Base-by-base conservation (phyloP, 139 green algal species). In the Auxenochlorella pyrenoidosa region DNA sequence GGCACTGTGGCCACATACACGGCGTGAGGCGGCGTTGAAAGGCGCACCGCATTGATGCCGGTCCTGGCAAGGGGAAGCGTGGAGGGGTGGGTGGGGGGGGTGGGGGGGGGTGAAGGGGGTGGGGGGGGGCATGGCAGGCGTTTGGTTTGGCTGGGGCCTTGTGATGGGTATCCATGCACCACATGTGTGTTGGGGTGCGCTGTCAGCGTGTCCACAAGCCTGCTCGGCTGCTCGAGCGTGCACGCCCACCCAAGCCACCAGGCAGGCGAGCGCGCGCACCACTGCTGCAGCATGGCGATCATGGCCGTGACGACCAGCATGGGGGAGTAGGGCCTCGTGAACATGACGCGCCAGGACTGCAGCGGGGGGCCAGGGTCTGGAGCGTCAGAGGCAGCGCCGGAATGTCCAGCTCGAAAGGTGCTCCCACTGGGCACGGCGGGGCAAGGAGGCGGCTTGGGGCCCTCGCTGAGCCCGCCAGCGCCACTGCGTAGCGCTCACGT, bases 311-410 rank as follows among this genome's bases (percentile, higher is more conserved):
- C 41, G 32, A 44, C 8, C 22, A 88, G 75, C 73, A 76, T 78
- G 38, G 84, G 84, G 5, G 30, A 58, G 75, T 83, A 88, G 10
- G 82, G 66, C 21, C 44, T 43, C 0, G 65, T 79, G 82, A 79
- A 79, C 66, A 79, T 70, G 22, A 51, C 21, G n/a, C 40, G 68
- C 82, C 82, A 86, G 41, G 40, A 65, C 79, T 75, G 90, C 30
- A 95, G 83, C 19, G 90, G 13, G 16, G 93, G 80, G 32, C 83
- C 75, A 19, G 92, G 93, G 40, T 87, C n/a, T n/a, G n/a, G n/a
- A n/a, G n/a, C n/a, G n/a, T n/a, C n/a, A n/a, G n/a, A n/a, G n/a
- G n/a, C n/a, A n/a, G n/a, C n/a, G n/a, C n/a, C n/a, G n/a, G n/a
- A n/a, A n/a, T n/a, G n/a, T n/a, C n/a, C n/a, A n/a, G n/a, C n/a